Evolutionary conservation across 2,329 filamentous ascomycete species (phyloP).

Genomic region (Penicillium hordei): DNA sequence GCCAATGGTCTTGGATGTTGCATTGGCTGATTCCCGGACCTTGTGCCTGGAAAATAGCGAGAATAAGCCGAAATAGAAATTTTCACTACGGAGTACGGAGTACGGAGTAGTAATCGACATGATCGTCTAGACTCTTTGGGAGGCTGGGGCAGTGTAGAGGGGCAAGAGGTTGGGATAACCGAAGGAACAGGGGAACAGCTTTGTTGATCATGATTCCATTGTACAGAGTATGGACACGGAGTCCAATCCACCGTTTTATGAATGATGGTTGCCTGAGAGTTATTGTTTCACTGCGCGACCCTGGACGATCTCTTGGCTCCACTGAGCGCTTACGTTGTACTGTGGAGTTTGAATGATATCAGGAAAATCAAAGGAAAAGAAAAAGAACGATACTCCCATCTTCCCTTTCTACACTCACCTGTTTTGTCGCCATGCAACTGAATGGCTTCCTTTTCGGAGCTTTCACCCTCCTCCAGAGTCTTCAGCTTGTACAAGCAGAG

Average conservation of each 20-base stretch:
- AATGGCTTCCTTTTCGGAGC: slow-evolving; percentile 3
- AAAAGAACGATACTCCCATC: background rate
- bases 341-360: slow-evolving; percentile 14
- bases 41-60: background rate
- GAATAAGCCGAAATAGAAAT: background rate
- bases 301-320: slow-evolving; percentile 8
- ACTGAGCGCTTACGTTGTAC: slow-evolving; percentile 13
- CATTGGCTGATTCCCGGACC: background rate
- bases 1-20: background rate
- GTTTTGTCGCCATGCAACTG: slow-evolving; percentile 9
- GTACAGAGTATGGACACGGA: no score
- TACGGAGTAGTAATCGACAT: background rate
- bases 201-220: background rate
- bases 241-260: background rate
- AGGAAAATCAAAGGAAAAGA: background rate
- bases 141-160: slow-evolving; percentile 3
- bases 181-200: background rate
- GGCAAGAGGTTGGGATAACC: background rate
- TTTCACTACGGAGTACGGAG: background rate
- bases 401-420: slow-evolving; percentile 3
- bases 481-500: slow-evolving; percentile 14
- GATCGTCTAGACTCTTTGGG: background rate
- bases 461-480: slow-evolving; percentile 4
- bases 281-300: slow-evolving; percentile 1
- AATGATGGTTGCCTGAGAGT: slow-evolving; percentile 6